Evolutionary conservation across 345 rosid species (phyloP), one percentile per base, ranked within the genome.

Genomic region (Acer saccharum): DNA sequence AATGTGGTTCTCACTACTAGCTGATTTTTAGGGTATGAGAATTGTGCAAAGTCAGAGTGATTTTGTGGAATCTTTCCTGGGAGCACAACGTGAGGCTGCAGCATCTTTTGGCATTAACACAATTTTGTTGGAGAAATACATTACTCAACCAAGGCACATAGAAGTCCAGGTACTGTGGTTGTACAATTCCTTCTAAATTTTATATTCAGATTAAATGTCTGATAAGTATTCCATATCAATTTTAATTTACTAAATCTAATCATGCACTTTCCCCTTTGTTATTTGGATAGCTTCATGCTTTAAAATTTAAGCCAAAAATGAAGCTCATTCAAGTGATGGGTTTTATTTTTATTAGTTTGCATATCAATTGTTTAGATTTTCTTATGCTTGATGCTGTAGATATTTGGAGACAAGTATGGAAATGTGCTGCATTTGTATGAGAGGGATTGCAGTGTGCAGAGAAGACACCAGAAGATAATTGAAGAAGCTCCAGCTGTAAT

Each of bases 401-500:
- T 95, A 83, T 93, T 91, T 86, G 98, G 98, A 63, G 98, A 95
- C 86, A 91, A 93, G 82, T 79, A 82, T 78, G 99, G 99, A 55
- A 90, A 91, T 64, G 77, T 91, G 35, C 86, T 93, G 68, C 89
- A 95, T 86, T 86, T 95, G 54, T 89, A 89, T 78, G 99, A 95
- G 87, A 90, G 98, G 77, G 99, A 93, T 85, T 95, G 99, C 88
- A 93, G 98, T 54, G 87, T 95, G 65, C 99, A 95, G 84, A 90
- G 99, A 88, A 90, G 98, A 82, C 98, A 93, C 83, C 98, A 93
- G 83, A 95, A 95, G 90, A 92, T 95, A 75, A 95, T 95, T 52
- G 99, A 95, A 89, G 99, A 95, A 90, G 98, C 99, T 87, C 99
- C 98, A 73, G 98, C 99, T 79, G 99, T 95, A 90, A 90, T 83